Percentiles rank a stretch among this genome's conserved stretches.
Evolutionary conservation across 371 early-diverging fungal species (phyloP).

Genomic region (Caulochytrium protostelioides): DNA sequence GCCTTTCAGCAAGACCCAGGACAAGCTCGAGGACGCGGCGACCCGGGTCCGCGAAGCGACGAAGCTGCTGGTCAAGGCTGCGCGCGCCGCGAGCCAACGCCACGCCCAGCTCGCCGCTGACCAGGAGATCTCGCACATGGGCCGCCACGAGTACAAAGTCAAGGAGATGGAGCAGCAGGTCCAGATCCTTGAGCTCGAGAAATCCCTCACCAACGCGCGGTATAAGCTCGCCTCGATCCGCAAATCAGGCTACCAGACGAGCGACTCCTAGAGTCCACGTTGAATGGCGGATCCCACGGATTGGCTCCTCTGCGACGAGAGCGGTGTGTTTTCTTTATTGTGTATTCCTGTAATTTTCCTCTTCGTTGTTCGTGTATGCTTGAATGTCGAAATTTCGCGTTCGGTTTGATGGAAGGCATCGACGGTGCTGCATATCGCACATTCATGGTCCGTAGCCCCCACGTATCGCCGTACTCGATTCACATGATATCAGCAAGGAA

Average conservation of each 20-base stretch:
- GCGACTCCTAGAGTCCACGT: too few species aligned
- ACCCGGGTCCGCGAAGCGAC: slow-evolving; percentile 79
- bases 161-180: slow-evolving; percentile 96
- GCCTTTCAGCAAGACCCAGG: slow-evolving; percentile 74
- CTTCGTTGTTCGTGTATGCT: too few species aligned
- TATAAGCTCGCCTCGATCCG: slow-evolving; percentile 78
- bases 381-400: too few species aligned
- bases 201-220: slow-evolving; percentile 65
- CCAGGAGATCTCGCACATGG: slow-evolving; percentile 51
- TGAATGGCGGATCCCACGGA: too few species aligned
- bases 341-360: too few species aligned
- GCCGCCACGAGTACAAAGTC: slow-evolving; percentile 77
- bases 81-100: slow-evolving; percentile 57
- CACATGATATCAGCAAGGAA: too few species aligned
- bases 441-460: too few species aligned
- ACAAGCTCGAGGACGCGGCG: slow-evolving; percentile 71
- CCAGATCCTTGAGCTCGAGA: slow-evolving; percentile 77
- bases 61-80: slow-evolving; percentile 74
- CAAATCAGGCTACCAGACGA: slow-evolving; percentile 49
- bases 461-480: too few species aligned
- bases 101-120: slow-evolving; percentile 27
- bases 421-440: too few species aligned
- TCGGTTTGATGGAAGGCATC: too few species aligned
- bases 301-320: too few species aligned
- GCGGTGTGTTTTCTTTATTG: too few species aligned